Base-by-base conservation (phyloP, 345 rosid genomes). In the Eucalyptus brandiana region DNA sequence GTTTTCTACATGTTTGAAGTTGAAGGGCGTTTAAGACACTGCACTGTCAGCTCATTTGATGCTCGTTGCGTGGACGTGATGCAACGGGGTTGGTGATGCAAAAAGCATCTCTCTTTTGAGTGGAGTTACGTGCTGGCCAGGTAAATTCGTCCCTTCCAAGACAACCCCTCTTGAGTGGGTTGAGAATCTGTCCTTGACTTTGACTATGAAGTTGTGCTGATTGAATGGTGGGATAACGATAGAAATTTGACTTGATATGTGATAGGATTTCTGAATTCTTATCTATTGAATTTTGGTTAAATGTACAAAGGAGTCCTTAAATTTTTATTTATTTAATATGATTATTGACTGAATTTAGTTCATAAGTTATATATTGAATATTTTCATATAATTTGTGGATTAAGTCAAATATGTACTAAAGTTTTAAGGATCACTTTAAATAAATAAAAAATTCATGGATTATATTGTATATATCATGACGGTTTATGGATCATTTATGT, bases 311-410 rank as follows among this genome's bases (percentile, higher is more conserved):
- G 7, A 28, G 17, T 12, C 3, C 54, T 17, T 51, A 17, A 17
- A 51, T 51, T 51, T 51, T 51, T 18, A 18, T 51, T 51, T 51
- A 1, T 51, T 51, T 51, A 18, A 51, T 51, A 51, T 0, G 56
- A 0, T 51, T 7, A 51, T 1, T 0, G 56, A 51, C 9, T 18
- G 23, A 18, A 51, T 18, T 51, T 51, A 51, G 54, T 51, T 17
- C 9, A 51, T 51, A 17, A 51, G 54, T 51, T 53, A 19, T 53
- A 19, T 8, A 53, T 53, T 53, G 28, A 58, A 58, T 3, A 2
- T 58, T 58, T 58, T 58, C 0, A 58, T 9, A 10, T 58, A 58
- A 0, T 58, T 26, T 11, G 3, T 6, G 0, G 4, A 24, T 58
- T 58, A 26, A 58, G 3, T 58, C 26, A 2, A 58, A 26, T 5